These are phyloP conservation scores for Corinectria fuckeliana DNA, from an alignment of 2,329 filamentous ascomycete species.

Conservation along the genomic window DNA sequence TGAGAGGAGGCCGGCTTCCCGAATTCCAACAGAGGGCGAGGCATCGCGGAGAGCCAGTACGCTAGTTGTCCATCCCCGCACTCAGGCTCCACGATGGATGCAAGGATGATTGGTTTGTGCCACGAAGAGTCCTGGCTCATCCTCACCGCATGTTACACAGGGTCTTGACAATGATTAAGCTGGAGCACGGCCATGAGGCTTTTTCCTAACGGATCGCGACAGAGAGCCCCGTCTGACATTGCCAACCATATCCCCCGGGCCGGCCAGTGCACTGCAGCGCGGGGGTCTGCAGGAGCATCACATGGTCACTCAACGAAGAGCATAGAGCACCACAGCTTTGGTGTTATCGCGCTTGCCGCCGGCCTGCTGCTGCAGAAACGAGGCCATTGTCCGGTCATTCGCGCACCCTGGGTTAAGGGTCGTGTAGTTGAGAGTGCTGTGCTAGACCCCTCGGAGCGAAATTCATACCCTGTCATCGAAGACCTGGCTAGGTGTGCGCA, in stretches of 20 bases:
- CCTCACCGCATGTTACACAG: constrained; percentile 35
- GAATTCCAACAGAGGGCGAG: constrained; percentile 36
- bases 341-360: constrained; percentile 10
- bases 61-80: constrained; percentile 35
- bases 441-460: neutral
- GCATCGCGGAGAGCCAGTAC: constrained; percentile 18
- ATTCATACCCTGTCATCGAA: constrained; percentile 1
- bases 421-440: constrained; percentile 3
- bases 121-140: constrained; percentile 21
- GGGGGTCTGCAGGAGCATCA: constrained; percentile 20
- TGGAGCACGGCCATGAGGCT: constrained; percentile 26
- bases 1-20: constrained; percentile 20
- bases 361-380: neutral
- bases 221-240: constrained; percentile 11
- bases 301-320: constrained; percentile 5
- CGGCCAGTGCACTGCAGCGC: constrained; percentile 15
- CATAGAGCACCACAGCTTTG: constrained; percentile 9
- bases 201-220: constrained; percentile 26
- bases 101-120: constrained; percentile 29
- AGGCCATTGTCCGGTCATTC: constrained; percentile 3
- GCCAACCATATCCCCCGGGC: constrained; percentile 9
- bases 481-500: constrained; percentile 14
- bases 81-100: constrained; percentile 32
- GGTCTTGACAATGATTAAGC: constrained; percentile 19
- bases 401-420: constrained; percentile 2